These are phyloP conservation scores for Cytospora leucostoma DNA, from an alignment of 2,329 filamentous ascomycete species.

Conservation along the genomic window DNA sequence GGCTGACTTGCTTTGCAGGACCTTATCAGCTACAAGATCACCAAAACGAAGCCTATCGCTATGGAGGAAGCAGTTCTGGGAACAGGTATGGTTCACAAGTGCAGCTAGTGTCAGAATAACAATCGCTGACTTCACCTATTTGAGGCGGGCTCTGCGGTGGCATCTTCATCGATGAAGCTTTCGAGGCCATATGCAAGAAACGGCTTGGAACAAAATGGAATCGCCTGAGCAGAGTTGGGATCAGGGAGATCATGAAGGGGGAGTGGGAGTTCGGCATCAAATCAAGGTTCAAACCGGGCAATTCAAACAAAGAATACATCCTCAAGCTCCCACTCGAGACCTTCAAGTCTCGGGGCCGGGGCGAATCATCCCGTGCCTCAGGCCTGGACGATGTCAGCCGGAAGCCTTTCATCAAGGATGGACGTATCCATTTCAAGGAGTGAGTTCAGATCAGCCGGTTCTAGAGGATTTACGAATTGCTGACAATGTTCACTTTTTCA, in stretches of 20 bases:
- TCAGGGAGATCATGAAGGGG: conserved; percentile 35
- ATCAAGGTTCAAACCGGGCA: not conserved
- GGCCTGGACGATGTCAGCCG: not conserved
- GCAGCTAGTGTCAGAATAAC: not conserved
- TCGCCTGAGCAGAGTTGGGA: not conserved
- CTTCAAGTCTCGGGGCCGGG: not conserved
- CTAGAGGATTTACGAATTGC: not conserved
- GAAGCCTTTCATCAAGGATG: conserved; percentile 12
- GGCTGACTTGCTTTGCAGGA: conserved; percentile 17
- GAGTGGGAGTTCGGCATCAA: conserved; percentile 12
- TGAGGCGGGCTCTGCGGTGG: conserved; percentile 14
- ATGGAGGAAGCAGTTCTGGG: conserved; percentile 7
- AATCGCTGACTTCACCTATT: not conserved
- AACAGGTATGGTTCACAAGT: not conserved
- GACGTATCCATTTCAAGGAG: conserved; percentile 11
- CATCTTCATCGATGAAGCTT: conserved; percentile 7
- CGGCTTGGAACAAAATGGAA: not conserved
- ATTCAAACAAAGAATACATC: conserved; percentile 1
- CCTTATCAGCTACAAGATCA: conserved; percentile 30
- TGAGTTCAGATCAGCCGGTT: not conserved
- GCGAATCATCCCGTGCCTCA: not conserved
- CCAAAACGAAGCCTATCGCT: not conserved
- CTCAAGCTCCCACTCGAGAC: not conserved
- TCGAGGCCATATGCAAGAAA: not conserved
- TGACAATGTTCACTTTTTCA: not conserved